Percentiles rank a stretch among this genome's conserved stretches.
These are phyloP conservation scores for Talaromyces wortmannii DNA, from an alignment of 495 filamentous ascomycete genomes.

Conservation along the genomic window DNA sequence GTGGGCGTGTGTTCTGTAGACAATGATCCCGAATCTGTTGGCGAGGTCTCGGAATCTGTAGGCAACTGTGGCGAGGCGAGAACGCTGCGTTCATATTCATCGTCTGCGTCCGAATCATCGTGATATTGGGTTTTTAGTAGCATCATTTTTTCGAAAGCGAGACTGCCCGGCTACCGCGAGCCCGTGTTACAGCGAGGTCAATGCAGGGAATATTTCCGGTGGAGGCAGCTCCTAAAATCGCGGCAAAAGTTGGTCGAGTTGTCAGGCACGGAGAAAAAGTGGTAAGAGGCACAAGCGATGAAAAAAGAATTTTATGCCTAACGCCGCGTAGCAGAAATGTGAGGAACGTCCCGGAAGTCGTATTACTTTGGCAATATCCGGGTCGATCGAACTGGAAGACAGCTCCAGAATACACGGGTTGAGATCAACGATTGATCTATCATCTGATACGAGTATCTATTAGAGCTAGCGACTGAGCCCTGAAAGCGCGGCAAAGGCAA, in stretches of 20 bases:
- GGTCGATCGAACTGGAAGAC: neutral
- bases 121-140: conserved; percentile 42
- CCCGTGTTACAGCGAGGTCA: neutral
- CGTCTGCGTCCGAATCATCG: conserved; percentile 87
- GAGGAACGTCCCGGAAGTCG: too few relatives aligned
- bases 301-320: neutral
- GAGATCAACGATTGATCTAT: neutral
- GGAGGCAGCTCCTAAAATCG: neutral
- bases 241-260: neutral
- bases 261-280: neutral
- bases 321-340: too few relatives aligned
- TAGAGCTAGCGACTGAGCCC: neutral
- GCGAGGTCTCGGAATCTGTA: conserved; percentile 72
- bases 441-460: neutral
- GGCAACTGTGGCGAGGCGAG: conserved; percentile 65
- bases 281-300: neutral
- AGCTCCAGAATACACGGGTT: neutral
- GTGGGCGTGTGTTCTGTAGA: conserved; percentile 86
- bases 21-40: conserved; percentile 72
- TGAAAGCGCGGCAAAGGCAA: neutral
- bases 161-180: neutral
- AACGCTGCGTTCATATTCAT: conserved; percentile 84
- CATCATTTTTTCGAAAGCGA: neutral
- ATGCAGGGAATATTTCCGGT: neutral
- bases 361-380: too few relatives aligned